Base-by-base conservation (phyloP, 441 rosid genomes). In the Eruca vesicaria region DNA sequence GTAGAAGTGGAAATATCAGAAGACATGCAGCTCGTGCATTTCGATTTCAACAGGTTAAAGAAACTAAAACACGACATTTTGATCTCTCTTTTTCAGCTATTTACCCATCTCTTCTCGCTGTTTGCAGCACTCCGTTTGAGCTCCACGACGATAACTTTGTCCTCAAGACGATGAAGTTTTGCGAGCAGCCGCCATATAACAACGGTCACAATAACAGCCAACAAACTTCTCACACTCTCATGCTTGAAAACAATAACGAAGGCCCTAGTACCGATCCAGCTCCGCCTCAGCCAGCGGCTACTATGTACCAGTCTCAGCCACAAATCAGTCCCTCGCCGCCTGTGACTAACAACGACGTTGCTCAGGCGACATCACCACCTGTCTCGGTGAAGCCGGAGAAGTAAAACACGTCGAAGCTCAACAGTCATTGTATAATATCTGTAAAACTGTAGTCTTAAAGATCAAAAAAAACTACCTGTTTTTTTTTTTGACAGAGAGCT, bases 1-100 rank as follows among this genome's bases (percentile, higher is more conserved):
- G 99, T 96, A 48, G 99, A 96, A 84, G 98, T 96, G 72, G 99
- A 96, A 84, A 93, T 96, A 84, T 96, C 99, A 48, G 99, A 96
- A 87, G 99, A 96, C 80, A 96, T 96, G 99, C 99, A 96, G 90
- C 87, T 96, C 41, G 98, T 96, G 68, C 99, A 96, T 81, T 96
- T 96, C n/a, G 99, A 93, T 85, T 93, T 96, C 79, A 93, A 90
- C 80, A 96, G 96, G 99, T 96, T 53, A 75, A 29, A 78, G 1
- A 3, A 38, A 43, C 28, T n/a, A 11, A 33, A 68, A 68, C 58
- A 43, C 16, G 6, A 23, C 8, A 21, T 10, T 8, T 35, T 32
- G n/a, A 9, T 56, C 12, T 64, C 55, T 32, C 62, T 15, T 45
- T 15, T 66, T 41, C 57, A 21, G 74, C 69, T 23, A 31, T 59